These are phyloP conservation scores for Amphicarpaea edgeworthii DNA, from an alignment of 306 rosid species.

Conservation along the genomic window DNA sequence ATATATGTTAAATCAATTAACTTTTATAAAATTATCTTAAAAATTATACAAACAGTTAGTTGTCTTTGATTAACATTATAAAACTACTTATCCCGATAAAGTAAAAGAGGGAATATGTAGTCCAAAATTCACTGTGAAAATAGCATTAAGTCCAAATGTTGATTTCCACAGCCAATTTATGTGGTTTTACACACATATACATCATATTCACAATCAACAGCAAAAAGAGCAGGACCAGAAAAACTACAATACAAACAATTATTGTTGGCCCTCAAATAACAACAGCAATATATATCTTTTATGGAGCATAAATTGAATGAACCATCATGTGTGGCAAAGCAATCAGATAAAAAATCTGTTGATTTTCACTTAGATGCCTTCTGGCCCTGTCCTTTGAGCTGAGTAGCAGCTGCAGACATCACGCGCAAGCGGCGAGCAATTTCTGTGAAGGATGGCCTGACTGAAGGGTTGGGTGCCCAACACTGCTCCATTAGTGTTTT, in stretches of 20 bases:
- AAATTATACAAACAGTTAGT: too few relatives aligned
- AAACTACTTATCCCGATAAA: neutral
- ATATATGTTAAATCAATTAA: too few relatives aligned
- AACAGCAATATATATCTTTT: neutral
- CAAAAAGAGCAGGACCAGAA: slow-evolving; percentile 27
- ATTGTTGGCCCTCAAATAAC: slow-evolving; percentile 35
- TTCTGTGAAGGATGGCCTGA: slow-evolving; percentile 92
- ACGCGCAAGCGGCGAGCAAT: slow-evolving; percentile 78
- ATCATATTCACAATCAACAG: slow-evolving; percentile 37
- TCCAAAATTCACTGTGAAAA: slow-evolving; percentile 36
- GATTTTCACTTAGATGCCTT: slow-evolving; percentile 70
- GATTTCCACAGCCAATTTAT: slow-evolving; percentile 26
- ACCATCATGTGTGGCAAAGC: slow-evolving; percentile 30
- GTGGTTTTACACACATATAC: slow-evolving; percentile 41
- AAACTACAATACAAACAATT: slow-evolving; percentile 46
- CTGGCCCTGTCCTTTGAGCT: slow-evolving; percentile 75
- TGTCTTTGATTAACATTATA: too few relatives aligned
- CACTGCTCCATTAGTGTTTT: slow-evolving; percentile 91
- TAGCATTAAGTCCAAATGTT: slow-evolving; percentile 31
- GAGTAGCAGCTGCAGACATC: slow-evolving; percentile 78
- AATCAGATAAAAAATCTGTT: slow-evolving; percentile 50
- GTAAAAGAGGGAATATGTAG: slow-evolving; percentile 1
- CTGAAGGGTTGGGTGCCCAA: slow-evolving; percentile 94
- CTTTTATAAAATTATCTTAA: too few relatives aligned
- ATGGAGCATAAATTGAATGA: slow-evolving; percentile 57